Conservation (phyloP, 768 basidiomycete species). For the Leccinellum luteum region DNA sequence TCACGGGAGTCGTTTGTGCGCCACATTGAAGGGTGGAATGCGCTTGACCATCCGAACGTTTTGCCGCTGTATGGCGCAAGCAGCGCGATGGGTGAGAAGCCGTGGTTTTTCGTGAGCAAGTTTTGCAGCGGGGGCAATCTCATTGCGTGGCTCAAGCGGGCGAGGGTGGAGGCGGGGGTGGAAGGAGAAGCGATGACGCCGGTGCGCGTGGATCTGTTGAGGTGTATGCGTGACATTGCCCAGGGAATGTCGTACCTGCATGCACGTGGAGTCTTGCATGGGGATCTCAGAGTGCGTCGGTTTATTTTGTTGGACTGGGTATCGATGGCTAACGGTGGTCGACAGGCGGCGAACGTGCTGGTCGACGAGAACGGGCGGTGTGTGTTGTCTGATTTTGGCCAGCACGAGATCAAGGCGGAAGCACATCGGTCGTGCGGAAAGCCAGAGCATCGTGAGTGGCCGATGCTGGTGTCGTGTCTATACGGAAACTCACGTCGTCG, state of each 20-base stretch:
- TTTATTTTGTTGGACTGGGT: not conserved
- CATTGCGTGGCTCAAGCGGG: slow-evolving; percentile 51
- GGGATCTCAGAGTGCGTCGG: slow-evolving; percentile 68
- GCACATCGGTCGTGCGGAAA: slow-evolving; percentile 58
- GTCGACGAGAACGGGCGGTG: slow-evolving; percentile 66
- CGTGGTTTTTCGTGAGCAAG: slow-evolving; percentile 79
- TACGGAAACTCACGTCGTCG: slow-evolving; percentile 17
- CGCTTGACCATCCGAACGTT: slow-evolving; percentile 65
- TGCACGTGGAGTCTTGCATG: slow-evolving; percentile 63
- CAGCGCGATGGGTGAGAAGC: slow-evolving; percentile 62
- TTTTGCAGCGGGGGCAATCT: slow-evolving; percentile 67
- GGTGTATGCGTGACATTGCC: slow-evolving; percentile 71
- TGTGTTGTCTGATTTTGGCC: slow-evolving; percentile 80
- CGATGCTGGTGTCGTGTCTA: not conserved
- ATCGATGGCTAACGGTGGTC: not conserved
- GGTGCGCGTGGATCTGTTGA: slow-evolving; percentile 40
- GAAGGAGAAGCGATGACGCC: not conserved
- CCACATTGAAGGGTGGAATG: slow-evolving; percentile 72
- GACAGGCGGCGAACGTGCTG: slow-evolving; percentile 72
- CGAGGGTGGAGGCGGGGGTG: not conserved
- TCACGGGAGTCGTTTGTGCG: slow-evolving; percentile 63
- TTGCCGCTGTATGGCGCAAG: slow-evolving; percentile 77
- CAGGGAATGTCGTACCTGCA: slow-evolving; percentile 84
- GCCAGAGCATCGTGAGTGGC: slow-evolving; percentile 40
- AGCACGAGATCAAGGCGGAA: slow-evolving; percentile 77